phyloP scores from a whole-genome alignment of 306 rosid genomes.

The Vigna nakashimae region DNA sequence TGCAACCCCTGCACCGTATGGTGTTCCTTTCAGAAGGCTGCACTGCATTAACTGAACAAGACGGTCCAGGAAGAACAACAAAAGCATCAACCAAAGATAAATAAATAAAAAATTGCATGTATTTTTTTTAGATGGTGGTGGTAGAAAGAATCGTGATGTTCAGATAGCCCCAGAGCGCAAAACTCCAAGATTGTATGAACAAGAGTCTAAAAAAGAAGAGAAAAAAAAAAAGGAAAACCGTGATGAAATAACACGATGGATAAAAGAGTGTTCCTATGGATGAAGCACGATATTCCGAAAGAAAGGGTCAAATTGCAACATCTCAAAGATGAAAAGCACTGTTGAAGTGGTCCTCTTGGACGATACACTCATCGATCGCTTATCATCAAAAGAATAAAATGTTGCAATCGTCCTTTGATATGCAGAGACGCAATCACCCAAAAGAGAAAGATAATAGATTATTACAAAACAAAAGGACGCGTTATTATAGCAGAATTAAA shows the following conservation, averaged over 20 bases:
- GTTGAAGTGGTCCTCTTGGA: slow-evolving; percentile 40
- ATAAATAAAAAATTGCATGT: too few relatives aligned
- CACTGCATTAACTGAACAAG: slow-evolving; percentile 42
- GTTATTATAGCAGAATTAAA: slow-evolving; percentile 29
- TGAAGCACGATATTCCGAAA: slow-evolving; percentile 38
- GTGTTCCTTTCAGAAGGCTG: slow-evolving; percentile 51
- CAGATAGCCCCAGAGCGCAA: slow-evolving; percentile 36
- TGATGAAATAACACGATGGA: slow-evolving; percentile 23
- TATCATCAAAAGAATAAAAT: slow-evolving; percentile 33
- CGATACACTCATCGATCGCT: slow-evolving; percentile 18
- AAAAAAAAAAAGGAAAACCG: neutral
- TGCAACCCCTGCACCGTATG: slow-evolving; percentile 49
- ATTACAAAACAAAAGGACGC: slow-evolving; percentile 3
- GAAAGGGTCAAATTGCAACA: slow-evolving; percentile 32
- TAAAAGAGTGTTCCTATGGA: slow-evolving; percentile 33
- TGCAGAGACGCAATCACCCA: slow-evolving; percentile 7
- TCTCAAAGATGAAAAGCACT: slow-evolving; percentile 41
- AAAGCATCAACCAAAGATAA: neutral
- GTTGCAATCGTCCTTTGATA: slow-evolving; percentile 1
- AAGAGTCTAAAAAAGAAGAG: slow-evolving; percentile 1
- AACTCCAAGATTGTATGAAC: slow-evolving; percentile 5
- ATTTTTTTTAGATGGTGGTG: too few relatives aligned
- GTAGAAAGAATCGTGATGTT: neutral
- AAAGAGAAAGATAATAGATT: slow-evolving; percentile 12
- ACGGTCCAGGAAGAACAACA: slow-evolving; percentile 20